Evolutionary conservation across 768 basidiomycete species (phyloP).

Genomic region (Leccinum arenicola): DNA sequence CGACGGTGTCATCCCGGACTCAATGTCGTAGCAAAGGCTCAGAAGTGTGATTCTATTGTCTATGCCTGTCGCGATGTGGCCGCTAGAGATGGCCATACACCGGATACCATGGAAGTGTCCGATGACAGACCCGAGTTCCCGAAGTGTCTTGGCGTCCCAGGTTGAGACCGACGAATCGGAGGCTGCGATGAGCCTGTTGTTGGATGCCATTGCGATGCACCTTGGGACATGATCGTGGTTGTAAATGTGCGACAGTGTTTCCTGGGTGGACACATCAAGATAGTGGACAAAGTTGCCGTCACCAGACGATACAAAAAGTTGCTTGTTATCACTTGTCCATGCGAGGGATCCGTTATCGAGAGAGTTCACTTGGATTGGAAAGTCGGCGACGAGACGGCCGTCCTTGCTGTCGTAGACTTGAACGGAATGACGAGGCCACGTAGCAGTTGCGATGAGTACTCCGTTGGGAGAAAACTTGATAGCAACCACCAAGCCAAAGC

Average conservation of each 20-base stretch:
- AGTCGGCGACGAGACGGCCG: not conserved
- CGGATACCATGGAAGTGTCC: not conserved
- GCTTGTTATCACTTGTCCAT: not conserved
- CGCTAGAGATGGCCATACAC: not conserved
- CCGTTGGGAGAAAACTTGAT: not conserved
- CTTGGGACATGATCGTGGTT: not conserved
- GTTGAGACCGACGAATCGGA: not conserved
- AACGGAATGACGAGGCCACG: not conserved
- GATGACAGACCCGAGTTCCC: not conserved
- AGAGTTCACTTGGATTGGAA: not conserved
- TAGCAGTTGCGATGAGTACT: not conserved
- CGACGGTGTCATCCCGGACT: too few relatives aligned
- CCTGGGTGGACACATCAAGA: not conserved
- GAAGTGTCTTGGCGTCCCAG: not conserved
- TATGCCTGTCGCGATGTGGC: not conserved
- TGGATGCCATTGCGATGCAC: not conserved
- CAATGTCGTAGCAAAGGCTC: not conserved
- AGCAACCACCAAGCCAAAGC: not conserved
- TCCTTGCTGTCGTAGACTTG: not conserved
- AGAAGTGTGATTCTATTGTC: not conserved
- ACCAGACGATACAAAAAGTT: not conserved
- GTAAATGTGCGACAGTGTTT: not conserved
- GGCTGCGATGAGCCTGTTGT: not conserved
- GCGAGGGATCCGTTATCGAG: not conserved
- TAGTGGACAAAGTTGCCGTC: not conserved